Percentiles rank a stretch among this genome's conserved stretches.
phyloP scores from a whole-genome alignment of 2,329 filamentous ascomycete genomes.

The Helotiales sp. region DNA sequence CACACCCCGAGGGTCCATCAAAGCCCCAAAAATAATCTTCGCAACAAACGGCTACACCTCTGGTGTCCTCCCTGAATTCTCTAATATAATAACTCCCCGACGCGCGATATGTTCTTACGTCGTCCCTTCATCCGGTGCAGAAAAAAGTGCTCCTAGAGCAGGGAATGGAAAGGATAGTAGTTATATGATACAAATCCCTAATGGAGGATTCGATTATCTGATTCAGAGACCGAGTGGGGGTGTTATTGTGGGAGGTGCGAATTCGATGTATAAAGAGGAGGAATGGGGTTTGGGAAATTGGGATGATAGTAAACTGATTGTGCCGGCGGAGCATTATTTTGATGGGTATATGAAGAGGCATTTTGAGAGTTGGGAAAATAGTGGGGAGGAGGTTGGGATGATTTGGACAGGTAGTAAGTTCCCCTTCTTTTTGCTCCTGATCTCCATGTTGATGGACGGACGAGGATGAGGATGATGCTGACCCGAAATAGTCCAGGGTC shows the following conservation, averaged over 20 bases:
- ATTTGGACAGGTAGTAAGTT: conserved; percentile 24
- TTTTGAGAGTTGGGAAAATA: conserved; percentile 50
- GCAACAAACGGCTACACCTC: conserved; percentile 70
- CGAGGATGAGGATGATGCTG: not conserved
- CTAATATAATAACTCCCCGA: conserved; percentile 60
- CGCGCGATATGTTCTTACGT: conserved; percentile 21
- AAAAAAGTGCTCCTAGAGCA: not conserved
- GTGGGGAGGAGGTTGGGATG: conserved; percentile 37
- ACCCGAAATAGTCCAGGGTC: not conserved
- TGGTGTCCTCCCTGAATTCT: conserved; percentile 57
- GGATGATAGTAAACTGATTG: conserved; percentile 47
- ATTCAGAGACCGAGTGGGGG: conserved; percentile 32
- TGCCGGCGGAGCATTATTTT: conserved; percentile 42
- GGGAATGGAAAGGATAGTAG: not conserved
- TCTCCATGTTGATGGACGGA: no score
- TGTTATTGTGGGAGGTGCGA: conserved; percentile 42
- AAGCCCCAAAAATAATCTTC: conserved; percentile 56
- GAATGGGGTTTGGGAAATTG: conserved; percentile 42
- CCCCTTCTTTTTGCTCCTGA: not conserved
- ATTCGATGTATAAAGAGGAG: conserved; percentile 33
- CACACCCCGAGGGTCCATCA: conserved; percentile 55
- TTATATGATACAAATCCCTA: conserved; percentile 2
- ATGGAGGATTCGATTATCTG: conserved; percentile 23
- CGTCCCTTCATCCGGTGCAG: not conserved
- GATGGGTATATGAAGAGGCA: conserved; percentile 48